These are phyloP conservation scores for Geosmithia putterillii DNA, from an alignment of 2,329 filamentous ascomycete genomes.

Conservation along the genomic window DNA sequence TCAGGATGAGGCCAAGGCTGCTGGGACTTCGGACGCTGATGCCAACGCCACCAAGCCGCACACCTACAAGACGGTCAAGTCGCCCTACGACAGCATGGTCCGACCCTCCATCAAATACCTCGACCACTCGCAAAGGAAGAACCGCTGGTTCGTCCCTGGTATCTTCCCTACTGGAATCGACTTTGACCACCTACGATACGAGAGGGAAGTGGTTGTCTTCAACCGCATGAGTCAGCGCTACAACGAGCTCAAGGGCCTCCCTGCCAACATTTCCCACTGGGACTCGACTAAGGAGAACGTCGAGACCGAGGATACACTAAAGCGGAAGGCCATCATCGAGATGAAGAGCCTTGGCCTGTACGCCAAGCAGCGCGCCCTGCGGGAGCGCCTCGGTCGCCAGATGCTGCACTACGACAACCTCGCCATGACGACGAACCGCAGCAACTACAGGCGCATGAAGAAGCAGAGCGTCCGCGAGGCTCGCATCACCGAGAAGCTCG, in stretches of 20 bases:
- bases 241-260: slow-evolving; percentile 68
- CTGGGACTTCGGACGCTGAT: slow-evolving; percentile 22
- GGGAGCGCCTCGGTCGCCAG: slow-evolving; percentile 77
- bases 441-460: slow-evolving; percentile 86
- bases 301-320: slow-evolving; percentile 68
- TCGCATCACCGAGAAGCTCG: slow-evolving; percentile 93
- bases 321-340: slow-evolving; percentile 85
- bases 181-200: slow-evolving; percentile 71
- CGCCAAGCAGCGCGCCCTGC: slow-evolving; percentile 73
- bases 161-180: slow-evolving; percentile 85
- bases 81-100: slow-evolving; percentile 51
- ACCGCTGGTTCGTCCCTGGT: slow-evolving; percentile 71
- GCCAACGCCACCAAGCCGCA: slow-evolving; percentile 23
- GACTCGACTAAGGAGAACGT: slow-evolving; percentile 59
- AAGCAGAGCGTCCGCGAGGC: slow-evolving; percentile 94
- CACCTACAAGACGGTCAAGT: slow-evolving; percentile 62
- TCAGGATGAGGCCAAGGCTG: slow-evolving; percentile 21
- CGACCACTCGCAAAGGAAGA: slow-evolving; percentile 64
- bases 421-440: slow-evolving; percentile 91
- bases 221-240: slow-evolving; percentile 82
- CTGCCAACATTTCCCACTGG: slow-evolving; percentile 79
- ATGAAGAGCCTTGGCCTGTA: slow-evolving; percentile 86
- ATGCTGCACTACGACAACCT: slow-evolving; percentile 95
- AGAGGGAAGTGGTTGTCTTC: slow-evolving; percentile 78
- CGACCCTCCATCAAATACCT: slow-evolving; percentile 59